phyloP scores from a whole-genome alignment of 192 early-diverging fungal genomes.

The Funneliformis mosseae region DNA sequence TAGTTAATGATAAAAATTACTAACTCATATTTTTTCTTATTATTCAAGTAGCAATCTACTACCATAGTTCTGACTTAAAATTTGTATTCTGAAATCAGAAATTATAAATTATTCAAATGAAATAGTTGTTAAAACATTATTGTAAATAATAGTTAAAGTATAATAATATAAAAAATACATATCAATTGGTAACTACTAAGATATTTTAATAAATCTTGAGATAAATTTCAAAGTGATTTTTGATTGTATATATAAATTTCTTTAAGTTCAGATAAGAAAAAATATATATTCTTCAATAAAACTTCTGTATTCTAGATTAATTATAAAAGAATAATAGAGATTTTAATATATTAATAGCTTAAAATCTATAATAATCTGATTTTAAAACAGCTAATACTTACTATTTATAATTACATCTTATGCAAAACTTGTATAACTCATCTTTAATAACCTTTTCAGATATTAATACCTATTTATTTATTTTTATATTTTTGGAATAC shows the following conservation, averaged over 20 bases:
- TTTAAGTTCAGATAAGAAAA: slow-evolving; percentile 23
- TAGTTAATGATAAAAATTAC: not conserved
- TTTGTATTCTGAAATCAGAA: slow-evolving; percentile 20
- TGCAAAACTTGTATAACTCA: slow-evolving; percentile 38
- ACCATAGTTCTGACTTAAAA: slow-evolving; percentile 33
- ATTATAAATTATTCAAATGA: slow-evolving; percentile 26
- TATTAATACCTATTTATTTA: slow-evolving; percentile 33
- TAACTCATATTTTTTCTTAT: not conserved
- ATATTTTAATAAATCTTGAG: slow-evolving; percentile 37
- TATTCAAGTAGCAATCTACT: not conserved
- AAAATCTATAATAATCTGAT: slow-evolving; percentile 25
- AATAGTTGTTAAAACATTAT: slow-evolving; percentile 17
- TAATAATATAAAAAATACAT: slow-evolving; percentile 22
- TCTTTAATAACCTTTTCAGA: slow-evolving; percentile 38
- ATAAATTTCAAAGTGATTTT: slow-evolving; percentile 31
- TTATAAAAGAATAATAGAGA: slow-evolving; percentile 34
- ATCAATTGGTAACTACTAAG: slow-evolving; percentile 33
- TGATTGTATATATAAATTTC: slow-evolving; percentile 30
- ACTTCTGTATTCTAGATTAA: slow-evolving; percentile 33
- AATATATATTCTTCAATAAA: slow-evolving; percentile 35
- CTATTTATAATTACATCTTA: slow-evolving; percentile 35
- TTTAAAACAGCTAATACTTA: slow-evolving; percentile 33
- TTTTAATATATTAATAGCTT: slow-evolving; percentile 31
- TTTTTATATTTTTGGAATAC: slow-evolving; percentile 31
- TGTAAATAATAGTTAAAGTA: slow-evolving; percentile 20